A percentile compares a stretch with the other conserved stretches of the same genome.
Evolutionary conservation across 1,284 basidiomycete genomes (phyloP).

Genomic region (Puccinia novopanici): DNA sequence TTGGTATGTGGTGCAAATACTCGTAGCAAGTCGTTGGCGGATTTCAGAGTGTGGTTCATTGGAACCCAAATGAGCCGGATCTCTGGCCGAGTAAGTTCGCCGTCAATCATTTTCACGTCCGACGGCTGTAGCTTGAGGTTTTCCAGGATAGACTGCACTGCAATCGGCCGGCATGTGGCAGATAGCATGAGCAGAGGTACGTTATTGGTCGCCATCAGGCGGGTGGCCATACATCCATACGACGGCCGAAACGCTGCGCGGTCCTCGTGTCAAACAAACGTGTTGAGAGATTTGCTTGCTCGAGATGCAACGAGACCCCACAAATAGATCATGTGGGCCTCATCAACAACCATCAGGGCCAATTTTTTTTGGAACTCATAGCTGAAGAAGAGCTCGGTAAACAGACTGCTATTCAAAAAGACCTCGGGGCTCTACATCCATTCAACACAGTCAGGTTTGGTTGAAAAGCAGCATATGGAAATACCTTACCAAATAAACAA

Average conservation of each 20-base stretch:
- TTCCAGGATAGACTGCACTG: neutral
- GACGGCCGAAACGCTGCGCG: neutral
- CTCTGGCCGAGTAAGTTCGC: slow-evolving; percentile 16
- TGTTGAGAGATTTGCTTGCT: neutral
- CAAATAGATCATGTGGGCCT: too few relatives aligned
- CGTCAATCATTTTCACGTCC: neutral
- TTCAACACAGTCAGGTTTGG: neutral
- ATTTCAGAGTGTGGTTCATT: neutral
- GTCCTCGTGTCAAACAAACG: neutral
- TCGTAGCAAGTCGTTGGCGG: neutral
- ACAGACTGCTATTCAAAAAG: slow-evolving; percentile 1
- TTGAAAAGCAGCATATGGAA: neutral
- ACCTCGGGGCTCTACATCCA: slow-evolving; percentile 19
- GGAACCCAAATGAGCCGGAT: neutral
- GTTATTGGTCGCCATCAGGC: slow-evolving; percentile 12
- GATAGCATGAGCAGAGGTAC: slow-evolving; percentile 12
- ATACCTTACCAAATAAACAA: slow-evolving; percentile 28
- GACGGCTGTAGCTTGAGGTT: slow-evolving; percentile 6
- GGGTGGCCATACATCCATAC: neutral
- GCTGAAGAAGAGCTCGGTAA: slow-evolving; percentile 3
- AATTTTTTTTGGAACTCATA: neutral
- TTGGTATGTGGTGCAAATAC: neutral
- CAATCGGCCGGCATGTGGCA: slow-evolving; percentile 18
- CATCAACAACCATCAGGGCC: slow-evolving; percentile 17
- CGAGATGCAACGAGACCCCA: slow-evolving; percentile 22